Evolutionary conservation across 176 grass and related monocot genomes (phyloP), one percentile per base, ranked within the genome.

Genomic region (Juncus inflexus): DNA sequence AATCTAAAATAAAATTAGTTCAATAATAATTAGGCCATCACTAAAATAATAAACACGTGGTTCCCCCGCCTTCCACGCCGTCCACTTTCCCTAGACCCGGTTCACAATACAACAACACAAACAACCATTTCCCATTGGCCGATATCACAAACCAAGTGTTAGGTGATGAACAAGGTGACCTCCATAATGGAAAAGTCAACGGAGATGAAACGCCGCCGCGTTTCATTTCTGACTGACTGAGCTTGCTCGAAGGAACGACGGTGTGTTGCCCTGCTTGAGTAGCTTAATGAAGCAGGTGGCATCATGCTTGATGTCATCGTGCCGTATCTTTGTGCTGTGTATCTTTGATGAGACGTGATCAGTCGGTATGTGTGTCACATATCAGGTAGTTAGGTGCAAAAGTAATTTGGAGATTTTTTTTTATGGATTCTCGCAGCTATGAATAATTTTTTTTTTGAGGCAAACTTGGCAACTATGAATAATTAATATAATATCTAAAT

Each of bases 111-210:
- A 6, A 50, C 6, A 35, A 14, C 43, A 12, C 40, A 1, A 9
- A 47, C 43, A 0, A 28, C 19, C 19, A 28, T 28, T 28, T 28
- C 19, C 19, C 19, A 28, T 28, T 3, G 28, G 10, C 28, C 19
- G 19, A 8, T n/a, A 7, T 2, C 6, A 37, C 52, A 4, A 28
- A 5, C 49, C 65, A 14, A 51, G 41, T 40, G 66, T 37, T 37
- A 10, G 13, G 10, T 55, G 43, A 9, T 47, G 43, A 9, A 47
- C 1, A 9, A 47, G 43, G 43, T 47, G 43, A 9, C 52, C 42
- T 51, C 67, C 67, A 57, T 42, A 12, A 70, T 70, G 13, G 67
- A 70, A 28, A 70, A 70, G 67, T 70, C 67, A 70, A 70, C 52
- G 35, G 13, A 5, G 52, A 57, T 6, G 67, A 70, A 41, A 5